Evolutionary conservation across 306 rosid genomes (phyloP), one percentile per base, ranked within the genome.

Genomic region (Alnus glutinosa): DNA sequence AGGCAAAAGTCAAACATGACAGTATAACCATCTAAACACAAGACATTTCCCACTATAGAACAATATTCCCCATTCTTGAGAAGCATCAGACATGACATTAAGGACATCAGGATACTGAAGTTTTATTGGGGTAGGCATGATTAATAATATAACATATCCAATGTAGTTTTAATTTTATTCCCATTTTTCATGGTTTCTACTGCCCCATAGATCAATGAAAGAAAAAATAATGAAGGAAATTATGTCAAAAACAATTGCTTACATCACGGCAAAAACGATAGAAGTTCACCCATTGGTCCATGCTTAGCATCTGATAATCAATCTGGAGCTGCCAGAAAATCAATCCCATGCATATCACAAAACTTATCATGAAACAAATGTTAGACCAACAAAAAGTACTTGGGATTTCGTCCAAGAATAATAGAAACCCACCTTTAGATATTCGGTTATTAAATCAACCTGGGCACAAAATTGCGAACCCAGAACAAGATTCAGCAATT

Each of bases 281-380:
- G 75, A 91, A 85, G 61, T 74, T 81, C 44, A 79, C 68, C 97
- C 97, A 91, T 44, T 91, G 97, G 80, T 91, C 97, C 80, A 76
- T 82, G 78, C 47, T 80, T 51, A 91, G 83, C 39, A 85, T 90
- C 85, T 82, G 84, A 79, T 91, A 89, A 49, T 86, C 92, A 36
- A 28, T 89, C 79, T 91, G 97, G 77, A 69, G 51, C 97, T 91
- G 89, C 62, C 70, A 76, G 71, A 70, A 78, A 74, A 47, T 62
- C 51, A 70, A 37, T 62, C 59, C 61, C 74, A 85, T 42, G 46
- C 42, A 46, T 58, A 66, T 82, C 66, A 84, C 70, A 79, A 82
- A 76, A 77, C 52, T 49, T 63, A 75, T 72, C 71, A 51, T 39
- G 51, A 3, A 44, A 44, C 6, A 16, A 42, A 36, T 4, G 51